Evolutionary conservation across 371 early-diverging fungal genomes (phyloP), one percentile per base, ranked within the genome.

Genomic region (Rhizopus delemar): DNA sequence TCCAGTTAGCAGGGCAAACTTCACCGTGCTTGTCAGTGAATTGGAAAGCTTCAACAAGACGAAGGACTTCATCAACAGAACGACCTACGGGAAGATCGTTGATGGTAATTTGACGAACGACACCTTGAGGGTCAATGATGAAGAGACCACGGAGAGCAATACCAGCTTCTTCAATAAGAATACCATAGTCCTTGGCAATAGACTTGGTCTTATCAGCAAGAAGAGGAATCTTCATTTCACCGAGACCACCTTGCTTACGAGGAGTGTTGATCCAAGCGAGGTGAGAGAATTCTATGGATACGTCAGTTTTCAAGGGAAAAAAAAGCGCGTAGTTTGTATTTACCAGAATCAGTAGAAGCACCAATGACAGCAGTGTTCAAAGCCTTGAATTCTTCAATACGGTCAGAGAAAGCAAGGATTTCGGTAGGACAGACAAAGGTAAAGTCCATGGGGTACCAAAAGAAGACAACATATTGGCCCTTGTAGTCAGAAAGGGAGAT

Each of bases 1-100:
- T 73, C 95, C 96, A 96, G 83, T 88, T 88, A 50, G 88, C 93
- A 53, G 95, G 94, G 88, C 94, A 93, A 9, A 84, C 84, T 38
- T 84, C 81, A 57, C 84, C 84, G 60, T 83, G 74, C 65, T 86
- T 64, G 53, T 90, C 90, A 56, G 82, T 77, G 80, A 91, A 92
- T 69, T 90, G 82, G 61, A 91, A 73, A 11, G 92, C 94, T 69
- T 92, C 86, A 33, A 95, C 69, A 2, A 93, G 68, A 64, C 96
- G 85, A 31, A 94, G 68, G 34, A 84, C 73, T 59, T 93, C 93
- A 59, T 85, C 81, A 36, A 90, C 85, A 60, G 61, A 75, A 62
- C 93, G 75, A 62, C 96, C 96, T 33, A 95, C 84, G 15, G 81
- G 82, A 34, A 90, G 69, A 64, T 90, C 87, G 67, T 90, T 86